Percentiles rank a stretch among this genome's conserved stretches.
Evolutionary conservation across 441 rosid genomes (phyloP).

Genomic region (Arabidopsis lyrata): DNA sequence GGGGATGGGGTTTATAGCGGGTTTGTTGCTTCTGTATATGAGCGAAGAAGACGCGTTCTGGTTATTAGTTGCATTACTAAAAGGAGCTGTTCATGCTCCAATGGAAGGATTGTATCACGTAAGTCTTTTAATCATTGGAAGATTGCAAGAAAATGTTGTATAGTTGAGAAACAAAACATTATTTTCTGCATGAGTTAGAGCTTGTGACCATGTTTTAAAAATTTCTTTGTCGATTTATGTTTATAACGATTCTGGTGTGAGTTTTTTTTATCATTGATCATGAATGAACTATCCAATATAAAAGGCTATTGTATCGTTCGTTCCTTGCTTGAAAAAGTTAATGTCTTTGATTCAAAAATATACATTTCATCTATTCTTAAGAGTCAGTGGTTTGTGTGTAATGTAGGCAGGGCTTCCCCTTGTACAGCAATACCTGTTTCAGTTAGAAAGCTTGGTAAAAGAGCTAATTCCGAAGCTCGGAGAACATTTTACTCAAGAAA

Average conservation of each 20-base stretch:
- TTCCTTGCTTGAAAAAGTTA: not conserved
- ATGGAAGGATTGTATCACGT: constrained; percentile 97
- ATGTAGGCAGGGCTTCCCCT: constrained; percentile 89
- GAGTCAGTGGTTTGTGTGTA: constrained; percentile 19
- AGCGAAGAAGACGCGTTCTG: constrained; percentile 98
- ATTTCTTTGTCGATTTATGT: not conserved
- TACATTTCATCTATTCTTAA: not conserved
- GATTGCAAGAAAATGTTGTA: not conserved
- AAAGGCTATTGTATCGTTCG: too few relatives aligned
- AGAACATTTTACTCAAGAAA: constrained; percentile 80
- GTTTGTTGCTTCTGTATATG: constrained; percentile 91
- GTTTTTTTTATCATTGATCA: not conserved
- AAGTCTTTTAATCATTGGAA: constrained; percentile 12
- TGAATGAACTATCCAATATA: too few relatives aligned
- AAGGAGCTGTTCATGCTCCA: constrained; percentile 98
- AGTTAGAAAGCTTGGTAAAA: constrained; percentile 72
- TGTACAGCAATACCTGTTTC: constrained; percentile 89
- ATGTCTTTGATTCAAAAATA: not conserved
- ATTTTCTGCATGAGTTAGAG: not conserved
- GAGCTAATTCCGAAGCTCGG: constrained; percentile 88
- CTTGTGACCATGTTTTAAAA: not conserved
- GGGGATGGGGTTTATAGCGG: constrained; percentile 97
- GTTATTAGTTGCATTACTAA: constrained; percentile 89
- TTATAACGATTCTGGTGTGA: not conserved
- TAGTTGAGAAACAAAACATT: not conserved